These are phyloP conservation scores for Auriscalpium vulgare DNA, from an alignment of 768 basidiomycete genomes.

Conservation along the genomic window DNA sequence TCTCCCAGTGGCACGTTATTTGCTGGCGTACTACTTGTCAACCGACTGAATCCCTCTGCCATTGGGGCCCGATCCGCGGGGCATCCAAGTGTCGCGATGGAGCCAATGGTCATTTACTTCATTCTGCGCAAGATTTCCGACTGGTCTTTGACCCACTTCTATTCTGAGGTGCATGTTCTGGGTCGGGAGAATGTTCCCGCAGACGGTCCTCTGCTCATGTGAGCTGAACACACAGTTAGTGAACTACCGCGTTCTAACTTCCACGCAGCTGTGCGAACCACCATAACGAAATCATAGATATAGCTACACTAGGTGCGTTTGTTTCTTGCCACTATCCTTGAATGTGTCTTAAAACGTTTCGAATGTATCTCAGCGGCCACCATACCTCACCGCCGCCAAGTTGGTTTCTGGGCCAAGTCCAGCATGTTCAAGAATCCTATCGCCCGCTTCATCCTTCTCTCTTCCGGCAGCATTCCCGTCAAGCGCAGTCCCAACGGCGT, in stretches of 20 bases:
- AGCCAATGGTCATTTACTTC: constrained; percentile 49
- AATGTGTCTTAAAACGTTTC: not conserved
- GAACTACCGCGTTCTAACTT: constrained; percentile 7
- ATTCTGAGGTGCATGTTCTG: constrained; percentile 76
- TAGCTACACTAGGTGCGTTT: constrained; percentile 34
- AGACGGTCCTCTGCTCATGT: constrained; percentile 90
- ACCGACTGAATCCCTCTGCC: no score
- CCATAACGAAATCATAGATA: constrained; percentile 60
- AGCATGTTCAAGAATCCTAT: constrained; percentile 74
- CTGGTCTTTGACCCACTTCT: constrained; percentile 77
- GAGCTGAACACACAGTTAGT: constrained; percentile 25
- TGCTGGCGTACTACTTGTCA: no score
- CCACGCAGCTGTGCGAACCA: constrained; percentile 38
- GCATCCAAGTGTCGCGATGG: no score
- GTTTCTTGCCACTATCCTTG: constrained; percentile 4
- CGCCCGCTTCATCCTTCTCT: constrained; percentile 62
- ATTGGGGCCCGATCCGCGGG: no score
- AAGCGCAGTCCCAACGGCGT: constrained; percentile 90
- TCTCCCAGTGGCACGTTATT: no score
- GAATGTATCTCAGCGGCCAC: constrained; percentile 47
- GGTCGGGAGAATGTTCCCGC: constrained; percentile 81
- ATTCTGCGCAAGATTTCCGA: constrained; percentile 63
- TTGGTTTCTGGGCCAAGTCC: constrained; percentile 93
- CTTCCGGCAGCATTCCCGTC: constrained; percentile 92
- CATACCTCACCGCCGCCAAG: constrained; percentile 71